Evolutionary conservation across 2,329 filamentous ascomycete species (phyloP).

Genomic region (Tolypocladium guangdongense): DNA sequence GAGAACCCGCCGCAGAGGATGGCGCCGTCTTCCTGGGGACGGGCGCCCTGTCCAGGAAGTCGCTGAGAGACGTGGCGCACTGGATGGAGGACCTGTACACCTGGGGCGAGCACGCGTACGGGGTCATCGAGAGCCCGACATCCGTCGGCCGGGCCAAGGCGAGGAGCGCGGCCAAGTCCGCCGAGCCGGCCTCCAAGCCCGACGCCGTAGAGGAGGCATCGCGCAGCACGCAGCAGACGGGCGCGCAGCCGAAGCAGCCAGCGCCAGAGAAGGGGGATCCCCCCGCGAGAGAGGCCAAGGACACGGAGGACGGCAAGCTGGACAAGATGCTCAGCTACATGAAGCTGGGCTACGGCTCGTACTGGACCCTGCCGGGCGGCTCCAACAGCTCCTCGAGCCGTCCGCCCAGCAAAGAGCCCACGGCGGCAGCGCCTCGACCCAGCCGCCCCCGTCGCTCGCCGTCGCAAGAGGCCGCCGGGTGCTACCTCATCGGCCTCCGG

Average conservation of each 20-base stretch:
- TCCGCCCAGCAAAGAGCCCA: neutral
- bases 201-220: neutral
- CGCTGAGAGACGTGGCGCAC: conserved; percentile 60
- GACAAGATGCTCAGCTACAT: conserved; percentile 53
- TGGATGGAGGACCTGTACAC: conserved; percentile 87
- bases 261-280: neutral
- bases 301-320: conserved; percentile 27
- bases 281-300: neutral
- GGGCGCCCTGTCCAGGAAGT: conserved; percentile 60
- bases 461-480: conserved; percentile 25
- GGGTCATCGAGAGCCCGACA: conserved; percentile 67
- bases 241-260: neutral
- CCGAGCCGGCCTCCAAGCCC: neutral
- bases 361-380: conserved; percentile 40
- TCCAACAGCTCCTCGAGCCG: conserved; percentile 8
- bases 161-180: conserved; percentile 15
- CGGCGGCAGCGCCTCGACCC: conserved; percentile 2
- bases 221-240: neutral
- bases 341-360: conserved; percentile 57
- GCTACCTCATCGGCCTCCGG: conserved; percentile 58
- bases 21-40: conserved; percentile 79
- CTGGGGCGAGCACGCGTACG: conserved; percentile 77
- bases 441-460: conserved; percentile 6
- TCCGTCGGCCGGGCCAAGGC: conserved; percentile 45
- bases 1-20: conserved; percentile 59